Conservation (phyloP, 2,329 filamentous ascomycete species). For the Ascochyta lentis region DNA sequence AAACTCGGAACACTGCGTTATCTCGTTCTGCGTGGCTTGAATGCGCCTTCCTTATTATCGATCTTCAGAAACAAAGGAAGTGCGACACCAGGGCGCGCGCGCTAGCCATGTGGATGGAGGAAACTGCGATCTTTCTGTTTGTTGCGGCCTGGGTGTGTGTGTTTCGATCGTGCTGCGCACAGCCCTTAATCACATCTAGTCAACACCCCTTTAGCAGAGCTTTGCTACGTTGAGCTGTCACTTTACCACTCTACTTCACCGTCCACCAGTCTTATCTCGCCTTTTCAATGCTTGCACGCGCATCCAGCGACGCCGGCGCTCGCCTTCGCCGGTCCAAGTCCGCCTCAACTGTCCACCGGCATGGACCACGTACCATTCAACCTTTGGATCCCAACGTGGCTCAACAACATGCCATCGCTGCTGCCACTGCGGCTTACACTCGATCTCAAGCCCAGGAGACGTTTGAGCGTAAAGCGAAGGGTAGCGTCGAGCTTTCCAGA, state of each 20-base stretch:
- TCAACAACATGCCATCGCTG: constrained; percentile 48
- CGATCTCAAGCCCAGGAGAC: constrained; percentile 38
- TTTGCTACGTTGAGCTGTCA: constrained; percentile 28
- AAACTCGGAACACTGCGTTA: background rate
- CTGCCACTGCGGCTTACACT: constrained; percentile 46
- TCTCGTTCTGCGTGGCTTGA: background rate
- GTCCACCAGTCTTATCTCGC: constrained; percentile 9
- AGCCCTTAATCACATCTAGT: constrained; percentile 23
- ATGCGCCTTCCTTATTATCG: background rate
- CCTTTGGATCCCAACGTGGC: constrained; percentile 36
- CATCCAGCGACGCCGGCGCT: constrained; percentile 46
- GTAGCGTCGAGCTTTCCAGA: constrained; percentile 31
- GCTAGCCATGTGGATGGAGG: background rate
- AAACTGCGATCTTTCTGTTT: background rate
- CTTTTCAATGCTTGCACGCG: constrained; percentile 42
- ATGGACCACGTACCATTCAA: constrained; percentile 23
- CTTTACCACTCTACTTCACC: constrained; percentile 28
- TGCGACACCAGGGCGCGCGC: background rate
- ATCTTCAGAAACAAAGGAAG: background rate
- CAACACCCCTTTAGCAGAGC: constrained; percentile 30
- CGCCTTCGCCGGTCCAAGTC: constrained; percentile 50
- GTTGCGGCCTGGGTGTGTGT: background rate
- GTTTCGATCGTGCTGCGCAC: background rate
- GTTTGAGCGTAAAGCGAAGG: constrained; percentile 20
- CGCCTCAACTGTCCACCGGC: constrained; percentile 39